Conservation (phyloP, 306 rosid species). For the Medicago lupulina region DNA sequence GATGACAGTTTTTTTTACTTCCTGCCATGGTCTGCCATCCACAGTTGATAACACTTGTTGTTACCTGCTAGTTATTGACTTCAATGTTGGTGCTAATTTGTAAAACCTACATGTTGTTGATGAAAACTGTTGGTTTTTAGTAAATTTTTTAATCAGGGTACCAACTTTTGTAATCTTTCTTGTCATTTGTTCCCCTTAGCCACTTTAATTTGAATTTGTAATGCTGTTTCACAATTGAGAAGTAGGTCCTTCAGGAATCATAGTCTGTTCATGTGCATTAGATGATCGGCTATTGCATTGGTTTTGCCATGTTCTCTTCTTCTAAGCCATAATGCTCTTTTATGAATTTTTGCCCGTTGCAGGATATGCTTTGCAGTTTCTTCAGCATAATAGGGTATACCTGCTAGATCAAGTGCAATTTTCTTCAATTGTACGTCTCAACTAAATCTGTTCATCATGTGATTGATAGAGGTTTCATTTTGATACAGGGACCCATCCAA, state of each 20-base stretch:
- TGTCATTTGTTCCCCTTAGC: background rate
- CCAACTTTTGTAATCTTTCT: conserved; percentile 1
- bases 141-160: conserved; percentile 3
- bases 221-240: conserved; percentile 33
- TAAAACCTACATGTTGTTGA: conserved; percentile 21
- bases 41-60: too few relatives aligned
- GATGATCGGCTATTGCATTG: conserved; percentile 16
- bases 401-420: conserved; percentile 33
- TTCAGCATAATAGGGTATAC: conserved; percentile 92
- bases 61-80: conserved; percentile 34
- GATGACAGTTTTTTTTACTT: too few relatives aligned
- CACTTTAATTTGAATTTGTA: conserved; percentile 15
- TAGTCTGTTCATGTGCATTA: conserved; percentile 15
- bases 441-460: conserved; percentile 37
- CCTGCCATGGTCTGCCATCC: too few relatives aligned
- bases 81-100: background rate
- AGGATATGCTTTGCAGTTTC: conserved; percentile 99
- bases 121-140: conserved; percentile 23
- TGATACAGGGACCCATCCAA: conserved; percentile 87
- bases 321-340: conserved; percentile 42
- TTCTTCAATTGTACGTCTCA: conserved; percentile 31
- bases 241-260: conserved; percentile 14
- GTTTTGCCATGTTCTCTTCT: conserved; percentile 29
- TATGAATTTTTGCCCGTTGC: conserved; percentile 49
- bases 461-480: conserved; percentile 38